These are phyloP conservation scores for Apiotrichum veenhuisii DNA, from an alignment of 1,284 basidiomycete species.

Conservation along the genomic window DNA sequence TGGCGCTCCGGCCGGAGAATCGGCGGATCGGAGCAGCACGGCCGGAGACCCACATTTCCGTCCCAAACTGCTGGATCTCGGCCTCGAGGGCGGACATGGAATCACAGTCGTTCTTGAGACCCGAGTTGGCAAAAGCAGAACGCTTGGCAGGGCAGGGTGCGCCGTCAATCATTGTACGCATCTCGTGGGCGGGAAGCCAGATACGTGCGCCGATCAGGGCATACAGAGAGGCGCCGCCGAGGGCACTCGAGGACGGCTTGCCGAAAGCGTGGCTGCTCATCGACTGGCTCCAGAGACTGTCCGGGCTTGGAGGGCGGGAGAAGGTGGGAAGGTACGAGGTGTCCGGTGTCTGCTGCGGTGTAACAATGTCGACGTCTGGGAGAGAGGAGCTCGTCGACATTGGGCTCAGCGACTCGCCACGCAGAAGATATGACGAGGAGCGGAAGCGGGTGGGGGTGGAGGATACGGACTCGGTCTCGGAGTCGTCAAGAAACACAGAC, in stretches of 20 bases:
- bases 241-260: conserved; percentile 38
- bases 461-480: neutral
- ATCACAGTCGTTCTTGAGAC: conserved; percentile 13
- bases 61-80: conserved; percentile 24
- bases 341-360: neutral
- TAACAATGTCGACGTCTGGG: neutral
- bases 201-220: conserved; percentile 37
- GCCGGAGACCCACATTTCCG: conserved; percentile 40
- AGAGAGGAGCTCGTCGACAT: neutral
- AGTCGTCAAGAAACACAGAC: conserved; percentile 8
- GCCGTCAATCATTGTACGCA: conserved; percentile 33
- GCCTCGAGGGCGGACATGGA: conserved; percentile 22
- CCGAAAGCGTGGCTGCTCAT: neutral
- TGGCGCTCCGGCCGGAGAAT: conserved; percentile 4
- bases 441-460: neutral
- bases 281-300: neutral
- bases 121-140: neutral
- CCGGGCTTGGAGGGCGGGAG: neutral
- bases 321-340: neutral
- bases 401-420: neutral
- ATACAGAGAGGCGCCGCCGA: conserved; percentile 43
- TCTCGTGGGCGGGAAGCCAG: conserved; percentile 25
- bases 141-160: conserved; percentile 1
- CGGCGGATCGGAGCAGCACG: conserved; percentile 3
- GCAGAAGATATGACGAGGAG: neutral